Evolutionary conservation across 2,329 filamentous ascomycete species (phyloP).

Genomic region (Aspergillus piperis): DNA sequence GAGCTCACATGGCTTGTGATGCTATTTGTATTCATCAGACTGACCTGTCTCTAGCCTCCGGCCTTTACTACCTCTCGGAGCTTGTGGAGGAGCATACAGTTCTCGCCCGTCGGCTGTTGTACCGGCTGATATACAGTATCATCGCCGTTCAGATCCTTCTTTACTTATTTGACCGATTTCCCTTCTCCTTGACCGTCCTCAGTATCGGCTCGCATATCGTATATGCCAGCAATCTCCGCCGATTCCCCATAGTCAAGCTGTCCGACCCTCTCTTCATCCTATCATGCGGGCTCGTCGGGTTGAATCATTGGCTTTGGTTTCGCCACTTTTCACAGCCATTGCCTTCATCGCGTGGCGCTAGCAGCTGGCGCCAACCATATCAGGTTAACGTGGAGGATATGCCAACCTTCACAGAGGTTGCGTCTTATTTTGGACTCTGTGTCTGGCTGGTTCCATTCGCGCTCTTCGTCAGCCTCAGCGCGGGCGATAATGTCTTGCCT

Average conservation of each 20-base stretch:
- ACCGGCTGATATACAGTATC: slow-evolving; percentile 79
- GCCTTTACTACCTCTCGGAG: slow-evolving; percentile 96
- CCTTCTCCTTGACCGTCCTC: slow-evolving; percentile 70
- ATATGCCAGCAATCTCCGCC: slow-evolving; percentile 82
- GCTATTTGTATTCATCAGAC: neutral
- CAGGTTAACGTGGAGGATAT: slow-evolving; percentile 51
- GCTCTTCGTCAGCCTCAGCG: slow-evolving; percentile 89
- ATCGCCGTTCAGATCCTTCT: slow-evolving; percentile 74
- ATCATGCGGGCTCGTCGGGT: slow-evolving; percentile 80
- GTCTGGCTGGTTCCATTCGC: slow-evolving; percentile 97
- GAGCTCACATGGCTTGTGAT: too few relatives aligned
- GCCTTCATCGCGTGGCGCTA: slow-evolving; percentile 38
- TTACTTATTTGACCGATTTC: slow-evolving; percentile 81
- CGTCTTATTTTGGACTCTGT: slow-evolving; percentile 92
- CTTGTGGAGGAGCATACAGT: slow-evolving; percentile 98
- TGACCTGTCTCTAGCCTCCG: slow-evolving; percentile 67
- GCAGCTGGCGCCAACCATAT: slow-evolving; percentile 41
- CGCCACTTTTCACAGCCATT: slow-evolving; percentile 76
- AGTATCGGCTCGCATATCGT: slow-evolving; percentile 79
- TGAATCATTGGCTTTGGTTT: slow-evolving; percentile 97
- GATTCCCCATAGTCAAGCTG: slow-evolving; percentile 77
- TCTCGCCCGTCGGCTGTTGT: slow-evolving; percentile 82
- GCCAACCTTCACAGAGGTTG: slow-evolving; percentile 89
- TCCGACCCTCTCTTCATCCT: slow-evolving; percentile 82
- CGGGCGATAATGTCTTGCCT: slow-evolving; percentile 91